Evolutionary conservation across 2,329 filamentous ascomycete genomes (phyloP), one percentile per base, ranked within the genome.

Genomic region (Cladosporium oxysporum): DNA sequence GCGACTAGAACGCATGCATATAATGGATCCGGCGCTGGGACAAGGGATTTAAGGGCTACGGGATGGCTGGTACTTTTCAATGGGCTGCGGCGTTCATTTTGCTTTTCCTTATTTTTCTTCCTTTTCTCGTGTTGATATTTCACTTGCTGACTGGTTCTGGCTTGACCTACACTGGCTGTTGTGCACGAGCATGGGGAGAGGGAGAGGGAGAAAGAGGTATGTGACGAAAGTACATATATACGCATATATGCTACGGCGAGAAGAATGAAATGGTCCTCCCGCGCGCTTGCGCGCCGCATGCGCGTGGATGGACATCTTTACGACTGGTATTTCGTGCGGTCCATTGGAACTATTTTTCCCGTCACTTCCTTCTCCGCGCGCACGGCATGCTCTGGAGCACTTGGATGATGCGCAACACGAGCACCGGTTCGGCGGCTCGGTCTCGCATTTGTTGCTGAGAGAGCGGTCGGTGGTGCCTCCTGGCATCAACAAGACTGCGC

Each of bases 211-310:
- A 23, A n/a, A 47, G 29, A 31, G 29, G 29, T 31, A 35, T 23
- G 41, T 47, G 18, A 31, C 23, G 26, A 55, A 21, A 31, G 52
- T 55, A 55, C 52, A 55, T 33, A 55, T 53, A 47, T 55, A 55
- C 26, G n/a, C 18, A 55, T 55, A 55, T 55, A 55, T 55, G 52
- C 28, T 33, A 29, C 28, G 52, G 52, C 28, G 8, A 55, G 52
- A n/a, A 29, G 28, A 53, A 55, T 29, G 23, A 31, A 31, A 55
- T 12, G 28, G 8, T 6, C 28, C 52, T 31, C 29, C 29, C 6
- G 18, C 29, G 52, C 26, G 18, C 29, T 18, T 10, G 37, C 16
- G 37, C 6, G 1, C 5, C 35, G 16, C 37, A 18, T 18, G 37
- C 37, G 37, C 37, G 7, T 23, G 41, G 10, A 12, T 41, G 35